Evolutionary conservation across 2,329 filamentous ascomycete genomes (phyloP).

Genomic region (Hypomyces perniciosus): DNA sequence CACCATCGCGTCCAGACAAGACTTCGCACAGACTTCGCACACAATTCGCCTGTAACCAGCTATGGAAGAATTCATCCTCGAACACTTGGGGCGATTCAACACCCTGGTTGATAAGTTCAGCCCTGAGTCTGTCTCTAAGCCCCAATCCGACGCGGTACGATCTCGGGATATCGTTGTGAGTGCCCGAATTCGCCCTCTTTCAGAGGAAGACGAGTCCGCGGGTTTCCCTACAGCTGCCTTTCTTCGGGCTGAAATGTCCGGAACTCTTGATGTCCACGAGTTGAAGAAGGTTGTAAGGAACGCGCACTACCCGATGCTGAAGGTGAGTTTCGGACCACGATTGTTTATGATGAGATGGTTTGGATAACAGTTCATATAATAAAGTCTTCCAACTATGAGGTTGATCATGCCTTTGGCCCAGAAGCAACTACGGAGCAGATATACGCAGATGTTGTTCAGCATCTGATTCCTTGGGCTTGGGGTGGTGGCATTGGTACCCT

Average conservation of each 20-base stretch:
- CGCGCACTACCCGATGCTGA: slow-evolving; percentile 22
- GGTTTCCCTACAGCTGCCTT: slow-evolving; percentile 26
- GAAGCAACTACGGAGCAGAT: slow-evolving; percentile 32
- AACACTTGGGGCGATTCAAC: slow-evolving; percentile 25
- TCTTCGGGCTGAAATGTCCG: slow-evolving; percentile 16
- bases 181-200: slow-evolving; percentile 31
- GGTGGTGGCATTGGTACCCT: slow-evolving; percentile 42
- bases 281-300: slow-evolving; percentile 28
- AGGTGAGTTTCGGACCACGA: slow-evolving; percentile 15
- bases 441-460: slow-evolving; percentile 34
- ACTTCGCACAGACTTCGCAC: too few relatives aligned
- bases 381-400: slow-evolving; percentile 29
- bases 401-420: slow-evolving; percentile 32
- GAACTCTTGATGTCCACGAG: slow-evolving; percentile 32
- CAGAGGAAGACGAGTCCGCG: slow-evolving; percentile 27
- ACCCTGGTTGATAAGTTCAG: slow-evolving; percentile 23
- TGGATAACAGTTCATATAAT: neutral
- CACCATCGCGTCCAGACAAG: too few relatives aligned
- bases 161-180: slow-evolving; percentile 29
- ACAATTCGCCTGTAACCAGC: neutral
- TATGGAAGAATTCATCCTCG: slow-evolving; percentile 31
- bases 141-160: slow-evolving; percentile 3
- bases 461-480: slow-evolving; percentile 41
- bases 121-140: slow-evolving; percentile 14
- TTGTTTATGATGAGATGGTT: neutral